A percentile compares a stretch with the other conserved stretches of the same genome.
phyloP scores from a whole-genome alignment of 2,329 filamentous ascomycete species.

The Aspergillus brunneoviolaceus region DNA sequence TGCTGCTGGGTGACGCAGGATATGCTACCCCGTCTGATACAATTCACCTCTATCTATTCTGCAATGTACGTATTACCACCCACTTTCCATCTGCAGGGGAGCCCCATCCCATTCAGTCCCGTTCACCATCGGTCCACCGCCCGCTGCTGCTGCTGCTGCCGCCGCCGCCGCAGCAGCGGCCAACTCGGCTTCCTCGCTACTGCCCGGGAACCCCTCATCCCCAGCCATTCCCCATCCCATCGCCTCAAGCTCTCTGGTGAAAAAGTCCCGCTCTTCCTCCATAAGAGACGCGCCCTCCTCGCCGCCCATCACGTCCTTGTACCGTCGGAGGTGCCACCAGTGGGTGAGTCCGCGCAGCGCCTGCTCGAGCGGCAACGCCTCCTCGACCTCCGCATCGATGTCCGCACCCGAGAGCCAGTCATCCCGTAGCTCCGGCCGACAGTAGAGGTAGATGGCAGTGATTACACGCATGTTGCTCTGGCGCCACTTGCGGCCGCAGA shows the following conservation, averaged over 20 bases:
- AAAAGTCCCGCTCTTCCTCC: constrained; percentile 76
- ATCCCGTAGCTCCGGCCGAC: constrained; percentile 85
- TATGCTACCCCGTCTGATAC: no score
- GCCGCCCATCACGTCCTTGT: constrained; percentile 70
- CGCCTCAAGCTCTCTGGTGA: constrained; percentile 72
- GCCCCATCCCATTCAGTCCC: constrained; percentile 39
- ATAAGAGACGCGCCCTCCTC: constrained; percentile 55
- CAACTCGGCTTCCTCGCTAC: constrained; percentile 29
- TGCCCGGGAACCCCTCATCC: constrained; percentile 34
- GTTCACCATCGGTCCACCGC: constrained; percentile 27
- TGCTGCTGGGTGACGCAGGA: no score
- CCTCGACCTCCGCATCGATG: constrained; percentile 90
- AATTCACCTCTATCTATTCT: no score
- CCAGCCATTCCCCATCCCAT: constrained; percentile 55
- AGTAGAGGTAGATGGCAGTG: constrained; percentile 92
- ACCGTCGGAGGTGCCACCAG: constrained; percentile 86
- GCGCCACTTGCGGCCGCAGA: constrained; percentile 96
- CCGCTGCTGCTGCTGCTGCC: not conserved
- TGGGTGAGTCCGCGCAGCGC: constrained; percentile 84
- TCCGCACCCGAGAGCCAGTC: constrained; percentile 91
- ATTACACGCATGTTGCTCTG: constrained; percentile 99
- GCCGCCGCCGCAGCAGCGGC: constrained; percentile 15
- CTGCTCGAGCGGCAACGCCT: constrained; percentile 88
- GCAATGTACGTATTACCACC: constrained; percentile 13
- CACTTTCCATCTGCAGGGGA: constrained; percentile 39